These are phyloP conservation scores for Lodderomyces metapsilosis DNA, from an alignment of 1,139 yeast species.

Conservation along the genomic window DNA sequence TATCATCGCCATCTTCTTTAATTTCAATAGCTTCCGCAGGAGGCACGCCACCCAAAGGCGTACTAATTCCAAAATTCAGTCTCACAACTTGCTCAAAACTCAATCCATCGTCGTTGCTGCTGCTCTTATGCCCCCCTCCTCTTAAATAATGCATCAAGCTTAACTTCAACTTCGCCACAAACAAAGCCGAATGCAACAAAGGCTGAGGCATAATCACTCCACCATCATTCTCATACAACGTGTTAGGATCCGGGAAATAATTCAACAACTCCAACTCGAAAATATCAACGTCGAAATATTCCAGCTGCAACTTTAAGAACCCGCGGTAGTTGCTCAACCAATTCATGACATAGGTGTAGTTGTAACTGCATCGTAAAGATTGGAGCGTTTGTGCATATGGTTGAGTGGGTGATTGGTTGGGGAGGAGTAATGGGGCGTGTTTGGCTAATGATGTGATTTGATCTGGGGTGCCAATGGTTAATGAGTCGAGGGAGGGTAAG, in stretches of 20 bases:
- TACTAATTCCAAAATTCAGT: conserved; percentile 40
- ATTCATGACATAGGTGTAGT: conserved; percentile 47
- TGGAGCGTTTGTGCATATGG: conserved; percentile 10
- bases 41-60: conserved; percentile 39
- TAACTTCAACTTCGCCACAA: conserved; percentile 40
- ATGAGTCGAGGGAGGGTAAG: neutral
- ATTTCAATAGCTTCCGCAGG: conserved; percentile 7
- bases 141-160: conserved; percentile 38
- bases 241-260: conserved; percentile 23
- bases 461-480: conserved; percentile 5
- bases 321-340: conserved; percentile 52
- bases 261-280: conserved; percentile 55
- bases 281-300: conserved; percentile 52
- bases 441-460: conserved; percentile 19
- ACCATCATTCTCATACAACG: conserved; percentile 24
- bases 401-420: conserved; percentile 19
- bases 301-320: conserved; percentile 41
- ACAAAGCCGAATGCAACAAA: conserved; percentile 17
- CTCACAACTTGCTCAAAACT: conserved; percentile 50
- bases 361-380: conserved; percentile 25
- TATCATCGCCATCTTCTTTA: conserved; percentile 18
- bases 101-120: conserved; percentile 25
- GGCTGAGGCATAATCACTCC: neutral
- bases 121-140: conserved; percentile 31
- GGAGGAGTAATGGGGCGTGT: conserved; percentile 26